These are phyloP conservation scores for Coemansia furcata DNA, from an alignment of 192 early-diverging fungal species.

Conservation along the genomic window DNA sequence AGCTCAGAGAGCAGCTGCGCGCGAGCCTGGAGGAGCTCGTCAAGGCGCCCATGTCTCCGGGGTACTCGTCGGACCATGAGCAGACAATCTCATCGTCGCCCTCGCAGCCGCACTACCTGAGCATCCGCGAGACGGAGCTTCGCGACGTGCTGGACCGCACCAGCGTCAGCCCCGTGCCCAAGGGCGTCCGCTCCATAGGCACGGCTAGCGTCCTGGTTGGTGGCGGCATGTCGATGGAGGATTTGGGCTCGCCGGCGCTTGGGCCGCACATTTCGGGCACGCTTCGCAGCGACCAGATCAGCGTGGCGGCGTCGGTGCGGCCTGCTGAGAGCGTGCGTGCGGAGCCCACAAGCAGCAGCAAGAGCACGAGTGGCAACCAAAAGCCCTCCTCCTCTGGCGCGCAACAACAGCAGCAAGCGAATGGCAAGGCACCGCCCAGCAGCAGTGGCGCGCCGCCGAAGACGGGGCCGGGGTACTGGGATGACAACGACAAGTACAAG, in stretches of 20 bases:
- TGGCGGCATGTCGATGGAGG: conserved; percentile 47
- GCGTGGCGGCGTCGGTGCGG: conserved; percentile 34
- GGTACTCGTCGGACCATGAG: conserved; percentile 38
- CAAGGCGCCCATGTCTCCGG: conserved; percentile 16
- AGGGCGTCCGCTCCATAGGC: conserved; percentile 14
- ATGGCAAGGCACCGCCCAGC: neutral
- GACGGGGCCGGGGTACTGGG: conserved; percentile 44
- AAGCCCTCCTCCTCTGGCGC: neutral
- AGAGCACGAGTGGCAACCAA: neutral
- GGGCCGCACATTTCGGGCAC: conserved; percentile 21
- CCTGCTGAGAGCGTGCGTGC: conserved; percentile 32
- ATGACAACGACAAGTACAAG: conserved; percentile 43
- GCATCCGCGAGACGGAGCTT: conserved; percentile 49
- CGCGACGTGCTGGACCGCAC: conserved; percentile 47
- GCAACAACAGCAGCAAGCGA: conserved; percentile 7
- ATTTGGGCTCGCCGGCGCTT: conserved; percentile 14
- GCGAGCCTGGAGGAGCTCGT: conserved; percentile 45
- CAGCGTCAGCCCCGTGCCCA: conserved; percentile 47
- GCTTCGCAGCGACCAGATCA: conserved; percentile 34
- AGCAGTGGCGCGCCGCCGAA: neutral
- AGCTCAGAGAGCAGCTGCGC: conserved; percentile 49
- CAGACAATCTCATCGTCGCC: conserved; percentile 21
- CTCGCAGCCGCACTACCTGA: conserved; percentile 37
- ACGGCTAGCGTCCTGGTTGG: conserved; percentile 33
- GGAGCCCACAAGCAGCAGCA: neutral